Conservation (phyloP, 768 basidiomycete species). For the Nidularia sp. region DNA sequence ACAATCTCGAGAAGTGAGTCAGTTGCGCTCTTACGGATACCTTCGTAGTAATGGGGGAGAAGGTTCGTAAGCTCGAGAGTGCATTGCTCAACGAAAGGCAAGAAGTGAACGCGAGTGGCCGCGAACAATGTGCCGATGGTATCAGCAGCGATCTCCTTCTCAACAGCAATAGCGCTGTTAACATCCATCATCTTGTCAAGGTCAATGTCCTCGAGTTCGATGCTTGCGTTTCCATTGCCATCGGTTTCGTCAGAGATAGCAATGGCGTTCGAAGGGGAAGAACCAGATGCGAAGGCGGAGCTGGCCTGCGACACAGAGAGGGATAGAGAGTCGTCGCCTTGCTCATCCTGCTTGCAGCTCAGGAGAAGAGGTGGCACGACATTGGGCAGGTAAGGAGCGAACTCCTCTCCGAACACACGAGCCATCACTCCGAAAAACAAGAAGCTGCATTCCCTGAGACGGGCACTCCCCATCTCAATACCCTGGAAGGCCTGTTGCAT, state of each 20-base stretch:
- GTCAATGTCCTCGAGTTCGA: conserved; percentile 76
- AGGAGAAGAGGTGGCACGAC: conserved; percentile 83
- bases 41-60: conserved; percentile 93
- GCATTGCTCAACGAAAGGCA: conserved; percentile 84
- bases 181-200: conserved; percentile 87
- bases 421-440: conserved; percentile 99
- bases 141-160: conserved; percentile 98
- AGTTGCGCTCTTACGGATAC: conserved; percentile 90
- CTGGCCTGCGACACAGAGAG: conserved; percentile 43
- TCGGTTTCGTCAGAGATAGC: conserved; percentile 52
- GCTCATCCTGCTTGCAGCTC: conserved; percentile 81
- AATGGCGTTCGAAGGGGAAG: conserved; percentile 69
- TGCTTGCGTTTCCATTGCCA: conserved; percentile 41
- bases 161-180: conserved; percentile 94
- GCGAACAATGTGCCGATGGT: conserved; percentile 90
- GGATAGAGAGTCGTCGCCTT: conserved; percentile 48
- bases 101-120: conserved; percentile 77
- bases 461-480: conserved; percentile 78
- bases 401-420: conserved; percentile 93
- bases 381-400: conserved; percentile 78
- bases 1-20: conserved; percentile 87
- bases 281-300: conserved; percentile 69
- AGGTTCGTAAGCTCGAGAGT: conserved; percentile 76
- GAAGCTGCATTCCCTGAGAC: conserved; percentile 93
- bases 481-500: conserved; percentile 95